Evolutionary conservation across 768 basidiomycete species (phyloP).

Genomic region (Boletus sp.): DNA sequence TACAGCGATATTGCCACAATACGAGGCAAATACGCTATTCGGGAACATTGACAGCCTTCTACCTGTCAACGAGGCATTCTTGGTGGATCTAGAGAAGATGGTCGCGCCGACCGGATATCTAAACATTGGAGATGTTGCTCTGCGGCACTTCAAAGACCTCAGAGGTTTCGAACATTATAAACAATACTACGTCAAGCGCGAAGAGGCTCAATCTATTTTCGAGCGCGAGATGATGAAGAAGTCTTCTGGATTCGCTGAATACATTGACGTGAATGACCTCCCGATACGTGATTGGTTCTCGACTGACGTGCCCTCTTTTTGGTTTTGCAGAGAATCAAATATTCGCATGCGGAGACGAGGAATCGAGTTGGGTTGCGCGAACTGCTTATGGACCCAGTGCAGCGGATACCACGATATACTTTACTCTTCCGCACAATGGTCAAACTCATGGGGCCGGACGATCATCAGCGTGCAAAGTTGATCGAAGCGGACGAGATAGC

Average conservation of each 20-base stretch:
- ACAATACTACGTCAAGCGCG: constrained; percentile 88
- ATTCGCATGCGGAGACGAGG: constrained; percentile 66
- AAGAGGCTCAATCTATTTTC: constrained; percentile 88
- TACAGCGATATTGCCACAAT: constrained; percentile 82
- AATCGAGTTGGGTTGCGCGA: constrained; percentile 89
- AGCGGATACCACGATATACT: constrained; percentile 93
- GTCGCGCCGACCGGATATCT: constrained; percentile 54
- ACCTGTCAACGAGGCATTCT: constrained; percentile 85
- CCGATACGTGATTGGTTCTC: constrained; percentile 8
- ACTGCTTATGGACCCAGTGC: constrained; percentile 94
- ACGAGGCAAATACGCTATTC: constrained; percentile 92
- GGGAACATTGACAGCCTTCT: constrained; percentile 90
- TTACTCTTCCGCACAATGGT: constrained; percentile 91
- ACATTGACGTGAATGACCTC: constrained; percentile 72
- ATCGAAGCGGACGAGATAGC: constrained; percentile 85
- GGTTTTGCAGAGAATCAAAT: constrained; percentile 75
- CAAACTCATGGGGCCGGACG: constrained; percentile 78
- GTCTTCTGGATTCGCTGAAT: constrained; percentile 78
- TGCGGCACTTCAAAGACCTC: constrained; percentile 83
- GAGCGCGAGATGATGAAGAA: constrained; percentile 79
- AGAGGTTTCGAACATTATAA: constrained; percentile 89
- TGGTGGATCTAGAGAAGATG: constrained; percentile 82
- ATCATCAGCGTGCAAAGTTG: constrained; percentile 76
- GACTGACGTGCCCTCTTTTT: constrained; percentile 1
- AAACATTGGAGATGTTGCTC: constrained; percentile 76